Conservation (phyloP, 1,284 basidiomycete genomes). For the Ganoderma leucocontextum region DNA sequence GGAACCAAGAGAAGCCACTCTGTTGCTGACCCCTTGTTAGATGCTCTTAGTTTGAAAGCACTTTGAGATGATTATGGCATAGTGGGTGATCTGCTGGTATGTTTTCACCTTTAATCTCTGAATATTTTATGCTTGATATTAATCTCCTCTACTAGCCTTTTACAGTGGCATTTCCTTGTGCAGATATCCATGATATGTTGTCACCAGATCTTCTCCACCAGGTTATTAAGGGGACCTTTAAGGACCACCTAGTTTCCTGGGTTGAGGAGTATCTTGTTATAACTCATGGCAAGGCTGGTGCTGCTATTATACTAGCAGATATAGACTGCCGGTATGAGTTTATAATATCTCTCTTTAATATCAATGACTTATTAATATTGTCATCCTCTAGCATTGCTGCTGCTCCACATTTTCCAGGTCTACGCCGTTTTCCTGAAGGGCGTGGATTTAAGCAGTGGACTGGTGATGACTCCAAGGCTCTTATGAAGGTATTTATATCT, state of each 20-base stretch:
- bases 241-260: constrained; percentile 35
- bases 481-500: constrained; percentile 33
- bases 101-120: constrained; percentile 4
- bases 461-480: constrained; percentile 33
- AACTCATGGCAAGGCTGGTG: neutral
- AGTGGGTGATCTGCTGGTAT: constrained; percentile 33
- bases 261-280: constrained; percentile 15
- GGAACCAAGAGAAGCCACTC: too few species aligned
- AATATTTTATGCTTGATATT: neutral
- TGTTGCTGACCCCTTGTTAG: too few species aligned
- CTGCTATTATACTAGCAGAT: constrained; percentile 24
- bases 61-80: constrained; percentile 36
- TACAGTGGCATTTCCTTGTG: constrained; percentile 22
- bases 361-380: constrained; percentile 8
- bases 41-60: constrained; percentile 13
- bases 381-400: constrained; percentile 23
- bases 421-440: constrained; percentile 32
- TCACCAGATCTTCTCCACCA: constrained; percentile 15
- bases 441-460: constrained; percentile 38
- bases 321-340: constrained; percentile 33
- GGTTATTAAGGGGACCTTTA: constrained; percentile 18
- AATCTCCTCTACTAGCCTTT: too few species aligned
- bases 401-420: constrained; percentile 29
- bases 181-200: constrained; percentile 21
- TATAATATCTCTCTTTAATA: neutral